These are phyloP conservation scores for Penicillium paradoxum DNA, from an alignment of 495 filamentous ascomycete species.

Conservation along the genomic window DNA sequence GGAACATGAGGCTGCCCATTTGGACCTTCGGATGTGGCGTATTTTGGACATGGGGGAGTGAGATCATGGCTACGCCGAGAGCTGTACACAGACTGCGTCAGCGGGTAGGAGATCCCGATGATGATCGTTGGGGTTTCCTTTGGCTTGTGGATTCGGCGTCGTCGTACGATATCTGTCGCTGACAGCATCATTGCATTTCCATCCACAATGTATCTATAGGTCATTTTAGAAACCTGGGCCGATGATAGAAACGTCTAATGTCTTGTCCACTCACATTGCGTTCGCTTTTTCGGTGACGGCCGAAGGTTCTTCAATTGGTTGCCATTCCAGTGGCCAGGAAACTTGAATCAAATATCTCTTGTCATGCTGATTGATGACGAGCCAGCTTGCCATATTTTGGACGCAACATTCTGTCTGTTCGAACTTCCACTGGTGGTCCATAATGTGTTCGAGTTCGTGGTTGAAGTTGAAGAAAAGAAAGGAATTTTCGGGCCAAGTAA, in stretches of 20 bases:
- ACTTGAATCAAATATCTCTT: conserved; percentile 18
- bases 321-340: conserved; percentile 21
- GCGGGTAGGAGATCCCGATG: conserved; percentile 21
- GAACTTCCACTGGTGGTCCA: conserved; percentile 2
- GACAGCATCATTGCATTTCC: conserved; percentile 22
- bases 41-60: conserved; percentile 18
- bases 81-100: conserved; percentile 15
- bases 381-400: conserved; percentile 17
- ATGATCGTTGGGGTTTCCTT: conserved; percentile 12
- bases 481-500: background rate
- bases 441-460: background rate
- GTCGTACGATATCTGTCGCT: conserved; percentile 19
- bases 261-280: conserved; percentile 10
- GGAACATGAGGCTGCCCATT: conserved; percentile 8
- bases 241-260: background rate
- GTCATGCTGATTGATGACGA: background rate
- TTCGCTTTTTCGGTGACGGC: conserved; percentile 3
- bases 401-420: background rate
- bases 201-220: conserved; percentile 19
- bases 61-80: conserved; percentile 17
- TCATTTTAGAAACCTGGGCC: background rate
- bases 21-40: conserved; percentile 8
- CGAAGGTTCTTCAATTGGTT: background rate
- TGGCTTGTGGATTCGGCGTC: background rate
- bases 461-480: too few species aligned